Base-by-base conservation (phyloP, 768 basidiomycete species). In the Amanita phalloides region DNA sequence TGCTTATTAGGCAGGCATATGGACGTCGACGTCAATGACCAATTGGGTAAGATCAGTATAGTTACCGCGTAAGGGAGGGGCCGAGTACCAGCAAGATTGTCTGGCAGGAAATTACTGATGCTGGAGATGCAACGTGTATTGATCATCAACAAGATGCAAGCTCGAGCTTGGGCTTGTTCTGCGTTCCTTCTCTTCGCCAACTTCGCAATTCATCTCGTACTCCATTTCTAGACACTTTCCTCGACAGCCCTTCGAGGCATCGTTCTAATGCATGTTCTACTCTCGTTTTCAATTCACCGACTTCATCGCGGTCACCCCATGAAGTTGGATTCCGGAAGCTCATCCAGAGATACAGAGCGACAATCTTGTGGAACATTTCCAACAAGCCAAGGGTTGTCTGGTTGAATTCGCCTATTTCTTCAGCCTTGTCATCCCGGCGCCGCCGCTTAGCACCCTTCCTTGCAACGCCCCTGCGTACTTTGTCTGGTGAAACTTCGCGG, bases 331-430 rank as follows among this genome's bases (percentile, higher is more conserved):
- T 73, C 36, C 93, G 82, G 63, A 79, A 82, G 17, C 74, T 72
- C 56, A 93, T 71, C 95, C 95, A 99, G 45, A 91, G 69, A 66
- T 97, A 97, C 20, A 86, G 58, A 11, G 84, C 81, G 26, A 90
- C 59, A 28, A 79, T 68, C 59, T 84, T 86, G 67, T 99, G 92
- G 54, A 90, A 66, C 4, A 75, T 71, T 65, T 97, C 94, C 43
- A 97, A 65, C 13, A 45, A 37, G 5, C 45, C 23, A 17, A 75
- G 54, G 20, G 57, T 56, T 14, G 48, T 36, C 20, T 26, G 57
- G 8, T 9, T 41, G 51, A 61, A 58, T 37, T 45, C 26, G 10
- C 51, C 51, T 21, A 50, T 39, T 25, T 41, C 48, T 10, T 39
- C 48, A 23, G 33, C 14, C 10, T 21, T 11, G n/a, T 30, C 36